Base-by-base conservation (phyloP, 805 yeast genomes). In the Candida ficus region DNA sequence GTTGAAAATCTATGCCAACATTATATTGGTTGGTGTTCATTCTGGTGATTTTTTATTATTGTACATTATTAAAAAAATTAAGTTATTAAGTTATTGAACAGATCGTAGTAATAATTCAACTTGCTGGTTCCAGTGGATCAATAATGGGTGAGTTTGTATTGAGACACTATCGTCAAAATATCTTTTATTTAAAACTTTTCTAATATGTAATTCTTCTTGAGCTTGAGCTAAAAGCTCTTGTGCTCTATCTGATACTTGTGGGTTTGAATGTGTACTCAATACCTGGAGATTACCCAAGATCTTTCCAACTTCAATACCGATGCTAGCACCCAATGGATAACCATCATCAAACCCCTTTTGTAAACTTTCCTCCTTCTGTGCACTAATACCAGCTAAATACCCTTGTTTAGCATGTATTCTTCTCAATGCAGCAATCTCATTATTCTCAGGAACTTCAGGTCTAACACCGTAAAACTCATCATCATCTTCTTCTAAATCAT, bases 1-100 rank as follows among this genome's bases (percentile, higher is more conserved):
- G 95, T 91, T 23, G 98, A 93, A 58, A 93, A 93, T 54, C 66
- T 93, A 41, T 93, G 98, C 56, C 97, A 89, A 63, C 99, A 91
- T 63, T 93, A 86, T 58, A 84, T 93, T 46, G 99, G 99, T 16
- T 93, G 99, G 99, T 93, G 99, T 65, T 86, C 98, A 1, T 93
- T 91, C 76, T 93, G 99, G 98, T 91, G 56, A 61, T 23, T 18
- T 11, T n/a, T 5, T 8, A 20, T 20, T 22, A 18, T 17, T 39
- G 38, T 35, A 26, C 22, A 35, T 29, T 31, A 38, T 33, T 28
- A n/a, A 28, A 20, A 12, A 5, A 13, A 18, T 23, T 7, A 29
- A 10, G 18, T 35, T 35, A 16, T 19, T 14, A 9, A 32, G 31
- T 13, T 21, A 34, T 30, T 29, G 22, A n/a, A 10, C 17, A 22